Percentiles rank a stretch among this genome's conserved stretches.
These are phyloP conservation scores for Iris macrosiphon DNA, from an alignment of 106 monocot genomes.

Conservation along the genomic window DNA sequence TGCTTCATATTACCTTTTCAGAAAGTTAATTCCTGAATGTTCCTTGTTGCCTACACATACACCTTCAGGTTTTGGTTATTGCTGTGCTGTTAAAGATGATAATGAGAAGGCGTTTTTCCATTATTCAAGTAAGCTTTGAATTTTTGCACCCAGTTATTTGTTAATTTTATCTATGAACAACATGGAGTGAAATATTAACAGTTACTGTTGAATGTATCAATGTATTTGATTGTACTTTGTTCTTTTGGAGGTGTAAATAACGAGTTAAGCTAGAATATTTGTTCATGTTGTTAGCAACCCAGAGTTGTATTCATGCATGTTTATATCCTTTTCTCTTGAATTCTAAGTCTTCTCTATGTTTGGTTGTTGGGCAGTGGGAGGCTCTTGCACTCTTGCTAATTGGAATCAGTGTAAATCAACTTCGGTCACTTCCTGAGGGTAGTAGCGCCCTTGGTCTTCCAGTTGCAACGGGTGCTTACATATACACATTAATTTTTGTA, in stretches of 20 bases:
- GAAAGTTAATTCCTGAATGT: no score
- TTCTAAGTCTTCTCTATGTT: not conserved
- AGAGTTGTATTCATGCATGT: not conserved
- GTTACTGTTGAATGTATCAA: not conserved
- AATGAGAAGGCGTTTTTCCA: constrained; percentile 86
- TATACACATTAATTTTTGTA: constrained; percentile 66
- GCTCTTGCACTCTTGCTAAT: constrained; percentile 90
- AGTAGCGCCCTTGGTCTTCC: constrained; percentile 61
- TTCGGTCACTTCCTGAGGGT: constrained; percentile 63
- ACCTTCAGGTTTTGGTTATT: constrained; percentile 77
- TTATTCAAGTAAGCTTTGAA: constrained; percentile 55
- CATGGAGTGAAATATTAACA: no score
- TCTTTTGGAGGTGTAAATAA: not conserved
- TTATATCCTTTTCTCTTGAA: not conserved
- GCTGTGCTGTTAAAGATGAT: constrained; percentile 86
- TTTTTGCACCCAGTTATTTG: not conserved
- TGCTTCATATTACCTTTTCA: no score
- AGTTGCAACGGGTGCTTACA: constrained; percentile 73
- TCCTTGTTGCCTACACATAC: no score
- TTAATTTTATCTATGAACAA: not conserved
- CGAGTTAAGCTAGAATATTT: not conserved
- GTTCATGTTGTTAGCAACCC: not conserved
- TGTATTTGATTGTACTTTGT: not conserved
- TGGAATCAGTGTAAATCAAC: constrained; percentile 91
- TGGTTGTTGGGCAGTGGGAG: constrained; percentile 61